A percentile compares a stretch with the other conserved stretches of the same genome.
Evolutionary conservation across 768 basidiomycete species (phyloP).

Genomic region (Leccinum variicolor): DNA sequence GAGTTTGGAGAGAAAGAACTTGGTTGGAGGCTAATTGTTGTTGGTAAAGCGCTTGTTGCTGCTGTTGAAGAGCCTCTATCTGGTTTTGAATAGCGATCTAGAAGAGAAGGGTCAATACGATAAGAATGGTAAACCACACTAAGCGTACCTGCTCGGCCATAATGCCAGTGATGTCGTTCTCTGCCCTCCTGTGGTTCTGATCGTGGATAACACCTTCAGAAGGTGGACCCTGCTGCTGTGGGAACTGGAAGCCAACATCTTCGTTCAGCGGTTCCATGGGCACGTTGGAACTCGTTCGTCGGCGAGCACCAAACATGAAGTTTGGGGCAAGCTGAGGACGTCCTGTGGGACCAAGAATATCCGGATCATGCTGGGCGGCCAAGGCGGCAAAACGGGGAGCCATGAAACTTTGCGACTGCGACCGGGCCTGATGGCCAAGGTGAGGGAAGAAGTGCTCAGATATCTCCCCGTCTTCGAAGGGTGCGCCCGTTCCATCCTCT

Average conservation of each 20-base stretch:
- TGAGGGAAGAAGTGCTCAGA: conserved; percentile 51
- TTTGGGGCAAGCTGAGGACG: conserved; percentile 88
- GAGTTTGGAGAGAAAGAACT: conserved; percentile 74
- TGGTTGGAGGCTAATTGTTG: conserved; percentile 88
- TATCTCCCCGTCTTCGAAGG: conserved; percentile 80
- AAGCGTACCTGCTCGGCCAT: conserved; percentile 89
- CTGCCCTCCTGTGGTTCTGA: conserved; percentile 50
- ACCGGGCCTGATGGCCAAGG: conserved; percentile 60
- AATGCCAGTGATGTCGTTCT: conserved; percentile 78
- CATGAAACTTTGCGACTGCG: conserved; percentile 80
- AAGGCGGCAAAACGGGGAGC: conserved; percentile 86
- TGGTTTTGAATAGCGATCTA: conserved; percentile 88
- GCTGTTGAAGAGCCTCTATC: conserved; percentile 86
- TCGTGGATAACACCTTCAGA: conserved; percentile 29
- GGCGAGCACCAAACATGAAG: conserved; percentile 82
- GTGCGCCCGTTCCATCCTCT: conserved; percentile 51
- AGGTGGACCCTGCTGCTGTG: conserved; percentile 54
- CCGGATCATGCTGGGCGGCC: conserved; percentile 67
- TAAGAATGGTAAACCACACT: neutral
- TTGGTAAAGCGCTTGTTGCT: conserved; percentile 87
- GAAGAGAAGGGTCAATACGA: conserved; percentile 6
- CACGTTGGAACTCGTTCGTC: conserved; percentile 47
- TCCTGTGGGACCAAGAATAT: conserved; percentile 65
- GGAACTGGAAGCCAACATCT: conserved; percentile 79
- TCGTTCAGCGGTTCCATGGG: conserved; percentile 72